Evolutionary conservation across 805 yeast genomes (phyloP).

Genomic region (Clavispora fructus): DNA sequence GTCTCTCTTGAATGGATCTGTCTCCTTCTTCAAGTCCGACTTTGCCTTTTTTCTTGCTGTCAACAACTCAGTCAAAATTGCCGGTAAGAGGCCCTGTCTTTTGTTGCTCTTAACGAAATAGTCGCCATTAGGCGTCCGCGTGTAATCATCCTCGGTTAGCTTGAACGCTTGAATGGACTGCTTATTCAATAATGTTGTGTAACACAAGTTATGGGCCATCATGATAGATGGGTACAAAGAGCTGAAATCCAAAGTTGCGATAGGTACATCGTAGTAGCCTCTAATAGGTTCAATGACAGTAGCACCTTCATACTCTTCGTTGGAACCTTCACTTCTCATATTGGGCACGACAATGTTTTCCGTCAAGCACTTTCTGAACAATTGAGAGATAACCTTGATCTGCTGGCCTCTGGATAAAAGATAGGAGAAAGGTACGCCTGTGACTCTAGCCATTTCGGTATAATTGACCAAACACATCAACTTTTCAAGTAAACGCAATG

Average conservation of each 20-base stretch:
- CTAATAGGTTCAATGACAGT: conserved; percentile 95
- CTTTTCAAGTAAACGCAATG: conserved; percentile 81
- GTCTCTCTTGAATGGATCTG: conserved; percentile 88
- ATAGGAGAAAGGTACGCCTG: conserved; percentile 95
- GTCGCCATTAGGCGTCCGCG: conserved; percentile 87
- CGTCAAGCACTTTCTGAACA: conserved; percentile 86
- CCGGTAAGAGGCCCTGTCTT: conserved; percentile 86
- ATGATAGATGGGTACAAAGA: conserved; percentile 92
- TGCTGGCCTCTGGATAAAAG: conserved; percentile 92
- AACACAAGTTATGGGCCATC: conserved; percentile 90
- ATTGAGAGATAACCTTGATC: conserved; percentile 92
- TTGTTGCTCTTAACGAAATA: conserved; percentile 66
- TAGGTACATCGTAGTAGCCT: conserved; percentile 95
- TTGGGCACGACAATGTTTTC: conserved; percentile 89
- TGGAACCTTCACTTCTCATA: conserved; percentile 70
- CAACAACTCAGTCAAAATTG: conserved; percentile 81
- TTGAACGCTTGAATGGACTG: conserved; percentile 61
- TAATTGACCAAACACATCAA: conserved; percentile 95
- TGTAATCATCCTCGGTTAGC: conserved; percentile 71
- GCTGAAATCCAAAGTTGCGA: conserved; percentile 96
- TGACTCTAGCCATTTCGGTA: conserved; percentile 99
- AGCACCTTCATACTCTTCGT: conserved; percentile 98
- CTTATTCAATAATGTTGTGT: conserved; percentile 77
- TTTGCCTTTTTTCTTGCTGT: conserved; percentile 92
- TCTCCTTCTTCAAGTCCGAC: conserved; percentile 82